phyloP scores from a whole-genome alignment of 495 filamentous ascomycete genomes.

The Immersiella caudata region DNA sequence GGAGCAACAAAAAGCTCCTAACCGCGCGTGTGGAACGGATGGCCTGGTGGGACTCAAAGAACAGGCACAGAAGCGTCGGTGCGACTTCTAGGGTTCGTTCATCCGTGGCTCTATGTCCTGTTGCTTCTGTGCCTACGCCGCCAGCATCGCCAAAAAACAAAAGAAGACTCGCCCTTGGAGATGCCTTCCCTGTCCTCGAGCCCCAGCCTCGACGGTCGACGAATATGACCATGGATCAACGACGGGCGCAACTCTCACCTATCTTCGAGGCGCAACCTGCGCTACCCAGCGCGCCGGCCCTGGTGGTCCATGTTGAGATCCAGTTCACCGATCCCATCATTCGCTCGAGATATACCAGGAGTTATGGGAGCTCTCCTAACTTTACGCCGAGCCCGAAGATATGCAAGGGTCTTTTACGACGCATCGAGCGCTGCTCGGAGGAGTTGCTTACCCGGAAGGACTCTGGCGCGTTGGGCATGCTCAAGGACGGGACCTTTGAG shows the following conservation, averaged over 20 bases:
- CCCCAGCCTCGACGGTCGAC: conserved; percentile 19
- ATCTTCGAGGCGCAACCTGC: conserved; percentile 30
- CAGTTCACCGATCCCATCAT: conserved; percentile 49
- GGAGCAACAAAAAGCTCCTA: background rate
- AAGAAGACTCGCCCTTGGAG: conserved; percentile 28
- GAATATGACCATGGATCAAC: conserved; percentile 29
- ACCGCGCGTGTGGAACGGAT: conserved; percentile 19
- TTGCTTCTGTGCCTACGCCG: background rate
- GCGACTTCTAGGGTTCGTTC: background rate
- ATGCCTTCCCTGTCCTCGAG: conserved; percentile 31
- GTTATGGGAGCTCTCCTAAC: conserved; percentile 44
- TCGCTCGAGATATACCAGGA: conserved; percentile 40
- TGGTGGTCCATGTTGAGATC: conserved; percentile 47
- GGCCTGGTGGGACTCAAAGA: conserved; percentile 37
- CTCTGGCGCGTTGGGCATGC: conserved; percentile 45
- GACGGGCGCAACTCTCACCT: conserved; percentile 29
- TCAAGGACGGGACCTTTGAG: conserved; percentile 36
- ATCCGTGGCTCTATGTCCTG: background rate
- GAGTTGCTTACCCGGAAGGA: conserved; percentile 53
- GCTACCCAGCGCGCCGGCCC: conserved; percentile 21
- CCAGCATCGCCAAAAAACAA: conserved; percentile 2
- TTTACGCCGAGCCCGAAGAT: conserved; percentile 45
- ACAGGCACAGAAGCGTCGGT: conserved; percentile 25
- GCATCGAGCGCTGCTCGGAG: conserved; percentile 51
- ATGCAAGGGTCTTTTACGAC: conserved; percentile 47